Base-by-base conservation (phyloP, 169 alveolate genomes). In the Theileria orientalis region DNA sequence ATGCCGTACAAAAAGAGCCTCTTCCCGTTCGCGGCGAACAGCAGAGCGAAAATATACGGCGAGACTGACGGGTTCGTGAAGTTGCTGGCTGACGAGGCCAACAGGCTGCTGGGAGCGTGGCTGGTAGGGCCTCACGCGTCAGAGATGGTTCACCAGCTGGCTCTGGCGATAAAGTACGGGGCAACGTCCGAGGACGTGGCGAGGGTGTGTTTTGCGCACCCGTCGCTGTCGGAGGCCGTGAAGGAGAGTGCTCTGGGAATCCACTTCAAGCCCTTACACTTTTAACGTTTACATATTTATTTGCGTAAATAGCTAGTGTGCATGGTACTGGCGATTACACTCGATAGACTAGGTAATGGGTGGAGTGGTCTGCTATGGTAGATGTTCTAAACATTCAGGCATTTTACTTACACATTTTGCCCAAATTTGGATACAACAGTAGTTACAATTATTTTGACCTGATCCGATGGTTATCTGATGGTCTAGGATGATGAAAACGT, bases 191-290 rank as follows among this genome's bases (percentile, higher is more conserved):
- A 95, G 76, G 98, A 96, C 78, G 87, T 97, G 37, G 97, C 97
- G 27, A 91, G 97, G 70, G 94, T 98, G 70, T 94, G 98, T 86
- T 97, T 94, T 85, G 99, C 99, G 32, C 99, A 98, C 79, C 99
- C 99, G 37, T 97, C 99, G 44, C 91, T 97, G 37, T 93, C 98
- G 3, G 99, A 98, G 87, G 99, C 98, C 16, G 84, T 95, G 44
- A 95, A 95, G 76, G 98, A 95, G 76, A 98, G 98, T 0, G 94
- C 97, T 68, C 85, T 96, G 96, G 97, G 96, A 14, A 93, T 98
- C 37, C 94, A 91, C 78, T 95, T 82, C 78, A 96, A 95, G 83
- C 94, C 99, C 41, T 96, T 96, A 66, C 98, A 97, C 44, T 72
- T 66, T n/a, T 77, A 30, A 77, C 33, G n/a, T 42, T 13, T 42